phyloP scores from a whole-genome alignment of 306 rosid species.

The Ceratonia siliqua region DNA sequence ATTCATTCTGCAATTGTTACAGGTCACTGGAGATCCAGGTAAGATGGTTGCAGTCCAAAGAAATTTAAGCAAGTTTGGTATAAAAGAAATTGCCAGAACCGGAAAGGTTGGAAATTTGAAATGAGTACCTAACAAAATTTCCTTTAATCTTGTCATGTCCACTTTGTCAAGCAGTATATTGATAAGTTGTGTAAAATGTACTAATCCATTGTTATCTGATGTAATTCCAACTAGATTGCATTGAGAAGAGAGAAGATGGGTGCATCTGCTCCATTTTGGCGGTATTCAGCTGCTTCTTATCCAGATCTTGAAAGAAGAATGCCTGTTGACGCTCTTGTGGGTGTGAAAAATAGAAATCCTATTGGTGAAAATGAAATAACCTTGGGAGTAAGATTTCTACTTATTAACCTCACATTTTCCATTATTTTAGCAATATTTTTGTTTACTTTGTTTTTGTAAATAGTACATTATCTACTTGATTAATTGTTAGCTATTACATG shows the following conservation, averaged over 20 bases:
- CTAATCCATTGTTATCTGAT: constrained; percentile 16
- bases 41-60: constrained; percentile 77
- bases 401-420: constrained; percentile 20
- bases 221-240: constrained; percentile 59
- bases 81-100: constrained; percentile 85
- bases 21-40: constrained; percentile 94
- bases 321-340: constrained; percentile 54
- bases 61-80: constrained; percentile 74
- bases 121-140: constrained; percentile 21
- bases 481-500: not conserved
- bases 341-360: constrained; percentile 34
- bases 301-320: constrained; percentile 71
- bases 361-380: constrained; percentile 42
- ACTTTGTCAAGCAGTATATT: not conserved
- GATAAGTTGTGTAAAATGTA: constrained; percentile 30
- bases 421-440: not conserved
- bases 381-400: constrained; percentile 52
- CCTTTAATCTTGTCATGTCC: constrained; percentile 20
- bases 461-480: not conserved
- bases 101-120: constrained; percentile 66
- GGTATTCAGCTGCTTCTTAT: constrained; percentile 89
- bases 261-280: constrained; percentile 91
- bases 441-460: not conserved
- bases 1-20: constrained; percentile 32
- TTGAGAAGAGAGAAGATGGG: constrained; percentile 88